These are phyloP conservation scores for Dendrobium chrysotoxum DNA, from an alignment of 106 monocot species.

Conservation along the genomic window DNA sequence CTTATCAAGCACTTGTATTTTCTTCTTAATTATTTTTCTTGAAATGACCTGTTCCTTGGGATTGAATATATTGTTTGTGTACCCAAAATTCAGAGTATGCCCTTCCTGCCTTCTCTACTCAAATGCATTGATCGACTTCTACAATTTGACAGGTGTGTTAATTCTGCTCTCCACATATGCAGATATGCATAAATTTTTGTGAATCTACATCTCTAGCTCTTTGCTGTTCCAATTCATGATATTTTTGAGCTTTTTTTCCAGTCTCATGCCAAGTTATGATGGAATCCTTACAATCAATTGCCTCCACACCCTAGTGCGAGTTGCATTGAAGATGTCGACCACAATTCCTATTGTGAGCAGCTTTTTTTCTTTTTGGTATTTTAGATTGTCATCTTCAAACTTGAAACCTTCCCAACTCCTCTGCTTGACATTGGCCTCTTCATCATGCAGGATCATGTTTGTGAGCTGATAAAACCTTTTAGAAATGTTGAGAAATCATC, in stretches of 20 bases:
- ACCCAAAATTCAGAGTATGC: conserved; percentile 36
- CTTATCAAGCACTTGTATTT: background rate
- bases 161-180: background rate
- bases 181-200: background rate
- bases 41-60: background rate
- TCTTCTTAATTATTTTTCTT: background rate
- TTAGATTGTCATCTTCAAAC: background rate
- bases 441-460: conserved; percentile 44
- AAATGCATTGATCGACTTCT: conserved; percentile 83
- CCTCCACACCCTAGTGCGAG: conserved; percentile 70
- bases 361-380: background rate
- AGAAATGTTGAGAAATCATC: conserved; percentile 33
- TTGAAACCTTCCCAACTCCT: background rate
- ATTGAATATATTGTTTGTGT: background rate
- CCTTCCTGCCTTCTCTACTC: conserved; percentile 69
- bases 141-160: conserved; percentile 82
- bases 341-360: conserved; percentile 49
- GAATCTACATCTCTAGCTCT: background rate
- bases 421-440: conserved; percentile 1
- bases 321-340: conserved; percentile 61
- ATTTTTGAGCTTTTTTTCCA: conserved; percentile 16
- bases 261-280: conserved; percentile 85
- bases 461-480: conserved; percentile 66
- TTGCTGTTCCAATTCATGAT: background rate
- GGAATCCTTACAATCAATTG: conserved; percentile 83